phyloP scores from a whole-genome alignment of 352 stramenopile species.

The Pythium diclinum region DNA sequence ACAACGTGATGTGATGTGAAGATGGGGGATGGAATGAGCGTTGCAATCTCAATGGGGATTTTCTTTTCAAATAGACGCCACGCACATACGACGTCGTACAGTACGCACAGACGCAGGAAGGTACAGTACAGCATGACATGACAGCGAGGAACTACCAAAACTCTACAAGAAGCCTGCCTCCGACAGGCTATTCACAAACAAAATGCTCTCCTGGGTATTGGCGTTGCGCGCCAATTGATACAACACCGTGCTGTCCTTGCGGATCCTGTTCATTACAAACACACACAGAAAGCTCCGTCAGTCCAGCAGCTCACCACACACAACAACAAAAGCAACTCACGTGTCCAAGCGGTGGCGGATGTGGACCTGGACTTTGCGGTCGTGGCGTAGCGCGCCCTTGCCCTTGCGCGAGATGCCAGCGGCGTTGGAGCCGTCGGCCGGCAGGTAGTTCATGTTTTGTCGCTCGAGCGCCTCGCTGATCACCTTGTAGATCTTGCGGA shows the following conservation, averaged over 20 bases:
- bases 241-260: conserved; percentile 80
- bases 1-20: background rate
- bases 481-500: conserved; percentile 75
- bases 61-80: conserved; percentile 1
- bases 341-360: conserved; percentile 81
- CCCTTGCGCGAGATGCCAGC: conserved; percentile 63
- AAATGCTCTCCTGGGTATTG: conserved; percentile 85
- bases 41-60: background rate
- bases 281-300: background rate
- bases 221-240: conserved; percentile 83
- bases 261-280: conserved; percentile 41
- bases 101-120: conserved; percentile 14
- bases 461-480: conserved; percentile 75
- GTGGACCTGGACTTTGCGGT: conserved; percentile 68
- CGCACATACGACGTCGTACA: background rate
- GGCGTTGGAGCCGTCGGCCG: conserved; percentile 33
- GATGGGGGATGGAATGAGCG: background rate
- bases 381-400: conserved; percentile 66
- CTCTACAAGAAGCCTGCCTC: conserved; percentile 80
- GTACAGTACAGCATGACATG: background rate
- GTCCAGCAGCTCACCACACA: background rate
- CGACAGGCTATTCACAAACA: conserved; percentile 88
- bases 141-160: background rate
- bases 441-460: conserved; percentile 78
- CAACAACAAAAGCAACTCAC: conserved; percentile 42